Base-by-base conservation (phyloP, 805 yeast species). In the Spathaspora girioi region DNA sequence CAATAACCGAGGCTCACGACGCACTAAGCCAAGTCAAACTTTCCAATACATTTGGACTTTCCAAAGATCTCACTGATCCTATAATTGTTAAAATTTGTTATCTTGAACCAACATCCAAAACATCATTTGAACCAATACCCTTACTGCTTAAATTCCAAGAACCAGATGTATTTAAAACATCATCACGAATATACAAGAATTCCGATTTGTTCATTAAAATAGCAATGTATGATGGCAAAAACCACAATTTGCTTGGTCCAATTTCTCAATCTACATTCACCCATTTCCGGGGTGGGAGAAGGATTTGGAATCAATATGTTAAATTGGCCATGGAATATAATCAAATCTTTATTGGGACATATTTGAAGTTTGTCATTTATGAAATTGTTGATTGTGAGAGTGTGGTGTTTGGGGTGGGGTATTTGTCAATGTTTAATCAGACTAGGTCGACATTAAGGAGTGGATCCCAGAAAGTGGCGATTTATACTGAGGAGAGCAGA, bases 281-380 rank as follows among this genome's bases (percentile, higher is more conserved):
- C 49, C 49, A 64, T 10, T 73, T 74, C 49, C 62, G 59, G 45
- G 26, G 26, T 23, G 69, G 65, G 47, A 64, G 62, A 46, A 31
- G 79, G 78, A 61, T 78, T 64, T 89, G 94, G 92, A 79, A 86
- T 57, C 82, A 83, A 53, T 86, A 90, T 87, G 66, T 89, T 18
- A 77, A 79, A 45, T 65, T 94, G 45, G 93, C 97, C 0, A 78
- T 92, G 2, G 75, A 77, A 49, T 82, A 87, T 56, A 79, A 80
- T 49, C 94, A 90, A 60, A 65, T 93, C n/a, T 85, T 89, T 2
- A 63, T 82, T 38, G 78, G 80, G 41, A 68, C 94, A 4, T 78
- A 75, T 54, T 64, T 92, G 15, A 78, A 78, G 49, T 72, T 94
- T 20, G 75, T 79, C 1, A 57, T 91, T 1, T 87, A 85, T 81